Conservation (phyloP, 148 eudicot genomes). For the Nepenthes gracilis region DNA sequence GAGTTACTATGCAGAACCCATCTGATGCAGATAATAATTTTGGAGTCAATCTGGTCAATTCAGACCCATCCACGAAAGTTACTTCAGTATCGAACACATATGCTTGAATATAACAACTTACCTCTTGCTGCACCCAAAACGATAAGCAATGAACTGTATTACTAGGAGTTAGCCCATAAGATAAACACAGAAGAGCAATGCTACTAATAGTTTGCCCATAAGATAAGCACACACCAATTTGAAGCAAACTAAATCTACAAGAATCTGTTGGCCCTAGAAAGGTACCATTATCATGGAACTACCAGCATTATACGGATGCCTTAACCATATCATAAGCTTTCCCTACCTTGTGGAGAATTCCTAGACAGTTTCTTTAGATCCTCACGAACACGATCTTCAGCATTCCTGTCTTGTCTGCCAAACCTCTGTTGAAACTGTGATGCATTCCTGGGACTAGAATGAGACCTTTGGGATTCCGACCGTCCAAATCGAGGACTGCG, state of each 20-base stretch:
- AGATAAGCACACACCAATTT: not conserved
- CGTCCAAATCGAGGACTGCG: slow-evolving; percentile 53
- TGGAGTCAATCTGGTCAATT: slow-evolving; percentile 47
- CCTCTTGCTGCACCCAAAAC: slow-evolving; percentile 92
- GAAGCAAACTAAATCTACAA: not conserved
- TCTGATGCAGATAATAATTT: slow-evolving; percentile 42
- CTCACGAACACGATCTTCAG: slow-evolving; percentile 74
- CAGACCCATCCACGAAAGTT: slow-evolving; percentile 63
- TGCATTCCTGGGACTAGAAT: slow-evolving; percentile 54
- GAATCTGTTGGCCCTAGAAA: not conserved
- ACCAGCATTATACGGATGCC: slow-evolving; percentile 18
- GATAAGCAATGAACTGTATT: slow-evolving; percentile 41
- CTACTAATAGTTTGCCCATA: slow-evolving; percentile 16
- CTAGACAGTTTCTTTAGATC: slow-evolving; percentile 69
- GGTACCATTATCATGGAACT: slow-evolving; percentile 12
- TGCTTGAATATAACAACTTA: slow-evolving; percentile 92
- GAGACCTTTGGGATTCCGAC: slow-evolving; percentile 75
- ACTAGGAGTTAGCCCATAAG: slow-evolving; percentile 10
- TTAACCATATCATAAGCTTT: slow-evolving; percentile 24
- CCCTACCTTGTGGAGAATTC: slow-evolving; percentile 94
- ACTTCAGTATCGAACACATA: slow-evolving; percentile 81
- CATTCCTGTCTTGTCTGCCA: slow-evolving; percentile 61
- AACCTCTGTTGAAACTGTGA: slow-evolving; percentile 52
- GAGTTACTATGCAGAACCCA: slow-evolving; percentile 39
- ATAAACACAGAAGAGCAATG: slow-evolving; percentile 10